Evolutionary conservation across 2,329 filamentous ascomycete species (phyloP), one percentile per base, ranked within the genome.

Genomic region (Fonsecaea pugnacius): DNA sequence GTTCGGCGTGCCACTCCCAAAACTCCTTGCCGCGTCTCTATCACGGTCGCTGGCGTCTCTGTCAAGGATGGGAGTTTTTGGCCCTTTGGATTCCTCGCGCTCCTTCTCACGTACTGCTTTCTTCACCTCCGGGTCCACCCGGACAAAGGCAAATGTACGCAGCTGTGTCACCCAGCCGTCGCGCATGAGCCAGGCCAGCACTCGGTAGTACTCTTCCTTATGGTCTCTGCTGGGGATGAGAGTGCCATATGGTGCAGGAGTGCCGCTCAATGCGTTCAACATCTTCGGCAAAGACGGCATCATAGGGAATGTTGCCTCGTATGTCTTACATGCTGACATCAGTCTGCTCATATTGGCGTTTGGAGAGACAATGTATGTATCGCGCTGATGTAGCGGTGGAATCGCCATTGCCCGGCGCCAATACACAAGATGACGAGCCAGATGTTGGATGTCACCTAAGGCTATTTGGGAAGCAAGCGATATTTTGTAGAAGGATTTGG

Each of bases 131-230:
- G 90, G 88, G 77, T 89, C 89, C 48, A 95, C 90, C 56, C 94
- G 86, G 50, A 98, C 87, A 82, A 95, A 96, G 12, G 90, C 91
- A 75, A 96, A 97, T 0, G 92, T 95, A 67, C 92, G 91, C 5
- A 99, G 84, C 75, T 97, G 93, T 0, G 91, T 96, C 0, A 97
- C 93, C 91, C 95, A 96, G 14, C 92, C 92, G 53, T 92, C 90
- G 46, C 93, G 88, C 80, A 98, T 87, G 8, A 99, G 84, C 92
- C 94, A 99, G 24, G 92, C 92, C 30, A 99, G 82, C 76, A 98
- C 96, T 36, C 91, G 86, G 76, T 98, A 89, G 75, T 97, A 99
- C 1, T 89, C 88, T 6, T 89, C 88, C 50, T 94, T 90, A 74
- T 97, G 92, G 72, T 91, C 90, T 75, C 93, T 92, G 73, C 88